Conservation (phyloP, 2,329 filamentous ascomycete species). For the Nemania abortiva region DNA sequence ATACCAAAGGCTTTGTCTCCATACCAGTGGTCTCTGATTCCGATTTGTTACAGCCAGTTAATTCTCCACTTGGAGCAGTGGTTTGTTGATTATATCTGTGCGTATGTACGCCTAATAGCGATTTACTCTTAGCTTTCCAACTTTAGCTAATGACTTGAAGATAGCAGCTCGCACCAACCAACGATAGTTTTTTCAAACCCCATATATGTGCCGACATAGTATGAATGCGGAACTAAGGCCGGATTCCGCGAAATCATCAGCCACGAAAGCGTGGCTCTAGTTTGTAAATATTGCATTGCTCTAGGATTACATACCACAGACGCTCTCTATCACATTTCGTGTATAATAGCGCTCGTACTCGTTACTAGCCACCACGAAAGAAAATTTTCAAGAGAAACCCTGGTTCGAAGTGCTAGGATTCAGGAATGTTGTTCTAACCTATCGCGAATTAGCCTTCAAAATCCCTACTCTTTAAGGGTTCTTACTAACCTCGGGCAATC, state of each 20-base stretch:
- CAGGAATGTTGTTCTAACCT: not conserved
- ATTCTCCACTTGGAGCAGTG: slow-evolving; percentile 18
- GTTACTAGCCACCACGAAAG: slow-evolving; percentile 1
- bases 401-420: not conserved
- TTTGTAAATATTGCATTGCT: not conserved
- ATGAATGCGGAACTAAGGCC: not conserved
- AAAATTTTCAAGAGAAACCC: slow-evolving; percentile 15
- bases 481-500: not conserved
- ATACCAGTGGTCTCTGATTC: slow-evolving; percentile 9
- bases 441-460: slow-evolving; percentile 5
- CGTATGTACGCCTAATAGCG: slow-evolving; percentile 1
- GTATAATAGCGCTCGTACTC: slow-evolving; percentile 6
- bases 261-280: not conserved
- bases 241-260: slow-evolving; percentile 15
- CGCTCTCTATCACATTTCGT: slow-evolving; percentile 1
- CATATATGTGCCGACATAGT: not conserved
- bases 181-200: not conserved
- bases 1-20: not conserved
- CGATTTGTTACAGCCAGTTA: slow-evolving; percentile 22
- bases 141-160: slow-evolving; percentile 5
- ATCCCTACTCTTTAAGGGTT: not conserved
- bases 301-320: not conserved
- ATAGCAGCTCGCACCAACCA: not conserved
- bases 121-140: slow-evolving; percentile 21
- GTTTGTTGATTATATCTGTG: slow-evolving; percentile 8